A percentile compares a stretch with the other conserved stretches of the same genome.
These are phyloP conservation scores for Ophiostoma tasmaniense DNA, from an alignment of 2,329 filamentous ascomycete species.

Conservation along the genomic window DNA sequence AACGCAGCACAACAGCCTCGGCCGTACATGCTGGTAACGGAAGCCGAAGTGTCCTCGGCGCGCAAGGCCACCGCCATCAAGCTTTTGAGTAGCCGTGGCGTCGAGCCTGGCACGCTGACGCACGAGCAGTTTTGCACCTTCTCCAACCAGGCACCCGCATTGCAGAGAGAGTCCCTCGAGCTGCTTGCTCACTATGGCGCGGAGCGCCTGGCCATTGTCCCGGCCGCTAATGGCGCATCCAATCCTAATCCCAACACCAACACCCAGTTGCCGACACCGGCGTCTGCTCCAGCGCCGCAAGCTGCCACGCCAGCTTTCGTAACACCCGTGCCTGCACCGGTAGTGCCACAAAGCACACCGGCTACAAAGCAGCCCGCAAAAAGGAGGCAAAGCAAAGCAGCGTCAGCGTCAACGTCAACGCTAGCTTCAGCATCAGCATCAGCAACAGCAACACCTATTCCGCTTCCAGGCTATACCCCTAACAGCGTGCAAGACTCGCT, in stretches of 20 bases:
- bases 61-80: conserved; percentile 27
- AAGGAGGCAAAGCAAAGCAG: neutral
- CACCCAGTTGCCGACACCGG: conserved; percentile 18
- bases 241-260: conserved; percentile 21
- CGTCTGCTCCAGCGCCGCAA: conserved; percentile 16
- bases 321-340: neutral
- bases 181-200: conserved; percentile 52
- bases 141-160: conserved; percentile 48
- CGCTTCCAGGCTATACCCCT: neutral
- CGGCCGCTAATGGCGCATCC: conserved; percentile 35
- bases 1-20: neutral
- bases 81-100: conserved; percentile 37
- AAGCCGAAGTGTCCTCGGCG: conserved; percentile 14
- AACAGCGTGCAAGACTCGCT: neutral
- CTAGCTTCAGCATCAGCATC: too few species aligned
- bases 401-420: neutral
- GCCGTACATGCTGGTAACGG: conserved; percentile 16
- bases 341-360: neutral
- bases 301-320: neutral
- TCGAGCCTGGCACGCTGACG: conserved; percentile 46
- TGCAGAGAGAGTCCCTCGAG: conserved; percentile 46
- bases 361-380: neutral
- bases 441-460: neutral
- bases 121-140: conserved; percentile 51
- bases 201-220: conserved; percentile 48